Base-by-base conservation (phyloP, 2,329 filamentous ascomycete genomes). In the Exophiala alcalophila region DNA sequence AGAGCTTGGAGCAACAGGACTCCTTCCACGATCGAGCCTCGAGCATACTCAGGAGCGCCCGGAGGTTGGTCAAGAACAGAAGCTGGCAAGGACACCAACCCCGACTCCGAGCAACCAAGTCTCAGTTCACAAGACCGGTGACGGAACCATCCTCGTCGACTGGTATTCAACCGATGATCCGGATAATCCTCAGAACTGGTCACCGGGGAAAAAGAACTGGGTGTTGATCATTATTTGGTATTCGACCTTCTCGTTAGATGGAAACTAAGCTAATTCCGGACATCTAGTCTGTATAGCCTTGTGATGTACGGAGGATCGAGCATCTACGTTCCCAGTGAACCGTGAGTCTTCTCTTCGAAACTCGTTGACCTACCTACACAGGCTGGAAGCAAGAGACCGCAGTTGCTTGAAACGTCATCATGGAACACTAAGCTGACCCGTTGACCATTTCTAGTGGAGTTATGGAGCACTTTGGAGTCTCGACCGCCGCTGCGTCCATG, bases 21-120 rank as follows among this genome's bases (percentile, higher is more conserved):
- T 38, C 18, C 25, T 28, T 10, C 34, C 28, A 27, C 34, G 39
- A 23, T n/a, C 19, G 4, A 44, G 41, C 19, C 41, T 21, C 4
- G 19, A 19, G 10, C 39, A 23, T 15, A 38, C 41, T 5, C 14
- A 32, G 59, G 31, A 64, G 59, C 33, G 64, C 57, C 47, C 64
- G 61, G 45, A 63, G 60, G 53, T 56, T 46, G 47, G 59, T 56
- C 45, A 47, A 31, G 58, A 60, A 39, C 20, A 53, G 2, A 39
- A 46, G 12, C 11, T 53, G 4, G 46, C 57, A 23, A 56, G 55
- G 28, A 55, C 55, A n/a, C n/a, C n/a, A n/a, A n/a, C n/a, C n/a
- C n/a, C n/a, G n/a, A n/a, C n/a, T 27, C 55, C 56, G 35, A 57
- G 55, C 8, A 57, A 54, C 2, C 56, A 61, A 2, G 59, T 64